Base-by-base conservation (phyloP, 2,329 filamentous ascomycete genomes). In the Neobulgaria alba region DNA sequence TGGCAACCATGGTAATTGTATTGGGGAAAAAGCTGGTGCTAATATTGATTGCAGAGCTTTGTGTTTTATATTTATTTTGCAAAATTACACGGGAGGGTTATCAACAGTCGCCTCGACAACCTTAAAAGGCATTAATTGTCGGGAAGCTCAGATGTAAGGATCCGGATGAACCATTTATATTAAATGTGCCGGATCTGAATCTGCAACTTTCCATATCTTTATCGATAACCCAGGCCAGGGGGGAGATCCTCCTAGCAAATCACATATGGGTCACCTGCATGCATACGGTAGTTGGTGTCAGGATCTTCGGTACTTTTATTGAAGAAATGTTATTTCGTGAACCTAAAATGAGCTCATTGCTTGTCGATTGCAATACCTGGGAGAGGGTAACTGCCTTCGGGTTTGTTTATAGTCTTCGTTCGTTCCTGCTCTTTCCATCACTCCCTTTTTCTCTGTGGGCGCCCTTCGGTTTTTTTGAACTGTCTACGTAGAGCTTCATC, bases 41-140 rank as follows among this genome's bases (percentile, higher is more conserved):
- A 29, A 29, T 17, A 32, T 37, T 31, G 21, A 36, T 45, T 44
- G 14, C 15, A 31, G 10, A 17, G 15, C 26, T 19, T 17, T 2
- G 5, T 12, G 32, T 31, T 38, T 26, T 18, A 35, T 7, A 33
- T 3, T 8, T n/a, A n/a, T n/a, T n/a, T n/a, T n/a, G n/a, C n/a
- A n/a, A n/a, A n/a, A n/a, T n/a, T n/a, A n/a, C n/a, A 33, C 30
- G 30, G 30, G 14, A 17, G 18, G 15, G 15, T n/a, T 33, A 17
- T 3, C 5, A 33, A 33, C 8, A 29, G 30, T 33, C 30, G 39
- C 37, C 21, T 45, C 45, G 42, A 38, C 29, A 36, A 29, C 40
- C 29, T 35, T 34, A 8, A n/a, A n/a, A n/a, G n/a, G n/a, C n/a
- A n/a, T n/a, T n/a, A n/a, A n/a, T n/a, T n/a, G n/a, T n/a, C n/a